A percentile compares a stretch with the other conserved stretches of the same genome.
phyloP scores from a whole-genome alignment of 345 rosid genomes.

The Isatis tinctoria region DNA sequence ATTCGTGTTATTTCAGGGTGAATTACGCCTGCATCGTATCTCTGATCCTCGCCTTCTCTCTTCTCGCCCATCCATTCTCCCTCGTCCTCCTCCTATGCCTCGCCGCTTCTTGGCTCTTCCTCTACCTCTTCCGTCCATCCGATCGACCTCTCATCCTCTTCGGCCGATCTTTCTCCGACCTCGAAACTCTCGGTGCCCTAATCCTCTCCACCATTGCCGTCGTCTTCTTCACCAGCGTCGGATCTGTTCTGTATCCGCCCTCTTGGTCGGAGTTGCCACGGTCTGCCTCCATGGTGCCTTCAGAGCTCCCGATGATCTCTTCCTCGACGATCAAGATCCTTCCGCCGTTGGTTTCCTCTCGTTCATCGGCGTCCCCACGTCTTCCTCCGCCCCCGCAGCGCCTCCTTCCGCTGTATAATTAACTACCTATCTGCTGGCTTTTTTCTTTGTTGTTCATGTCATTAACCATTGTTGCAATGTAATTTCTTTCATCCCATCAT shows the following conservation, averaged over 20 bases:
- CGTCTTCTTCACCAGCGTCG: constrained; percentile 57
- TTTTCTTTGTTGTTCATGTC: not conserved
- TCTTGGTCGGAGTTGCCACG: constrained; percentile 47
- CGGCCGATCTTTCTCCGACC: constrained; percentile 51
- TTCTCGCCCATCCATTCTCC: constrained; percentile 52
- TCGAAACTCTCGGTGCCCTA: constrained; percentile 49
- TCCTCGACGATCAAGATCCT: constrained; percentile 62
- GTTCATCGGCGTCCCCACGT: constrained; percentile 48
- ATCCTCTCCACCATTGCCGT: constrained; percentile 42
- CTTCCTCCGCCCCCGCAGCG: constrained; percentile 22
- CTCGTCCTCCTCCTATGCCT: constrained; percentile 52
- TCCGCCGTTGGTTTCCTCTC: constrained; percentile 52
- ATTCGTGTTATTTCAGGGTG: constrained; percentile 37
- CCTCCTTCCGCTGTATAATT: constrained; percentile 11
- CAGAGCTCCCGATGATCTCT: constrained; percentile 52
- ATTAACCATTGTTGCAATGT: no score
- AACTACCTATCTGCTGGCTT: not conserved
- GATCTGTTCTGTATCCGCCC: constrained; percentile 55
- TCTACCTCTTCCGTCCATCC: constrained; percentile 57
- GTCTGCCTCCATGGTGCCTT: constrained; percentile 63
- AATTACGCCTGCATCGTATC: constrained; percentile 38
- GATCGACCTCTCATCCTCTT: constrained; percentile 55
- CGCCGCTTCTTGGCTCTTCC: constrained; percentile 54
- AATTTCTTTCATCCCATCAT: no score
- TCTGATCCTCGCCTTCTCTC: constrained; percentile 36